phyloP scores from a whole-genome alignment of 768 basidiomycete genomes.

The Xerocomellus intermedius region DNA sequence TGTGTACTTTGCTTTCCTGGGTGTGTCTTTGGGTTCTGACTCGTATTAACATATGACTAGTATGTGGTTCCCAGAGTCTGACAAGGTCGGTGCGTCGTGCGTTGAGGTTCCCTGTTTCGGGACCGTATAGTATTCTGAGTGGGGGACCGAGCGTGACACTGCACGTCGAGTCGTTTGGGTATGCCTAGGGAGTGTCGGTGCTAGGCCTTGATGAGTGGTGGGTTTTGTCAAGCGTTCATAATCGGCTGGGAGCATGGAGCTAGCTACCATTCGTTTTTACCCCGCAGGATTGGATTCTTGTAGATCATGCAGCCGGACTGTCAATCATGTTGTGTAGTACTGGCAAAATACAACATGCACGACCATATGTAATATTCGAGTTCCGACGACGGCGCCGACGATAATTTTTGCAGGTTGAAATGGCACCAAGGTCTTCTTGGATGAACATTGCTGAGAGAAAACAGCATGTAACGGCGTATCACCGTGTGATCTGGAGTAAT shows the following conservation, averaged over 20 bases:
- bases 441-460: no score
- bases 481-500: neutral
- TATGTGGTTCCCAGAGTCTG: slow-evolving; percentile 48
- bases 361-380: neutral
- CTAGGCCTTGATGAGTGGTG: neutral
- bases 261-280: neutral
- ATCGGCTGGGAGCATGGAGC: neutral
- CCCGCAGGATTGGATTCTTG: neutral
- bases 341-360: neutral
- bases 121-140: slow-evolving; percentile 24
- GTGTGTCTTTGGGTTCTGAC: neutral
- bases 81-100: slow-evolving; percentile 39
- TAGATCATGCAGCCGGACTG: neutral
- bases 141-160: slow-evolving; percentile 41
- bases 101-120: slow-evolving; percentile 37
- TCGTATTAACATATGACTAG: slow-evolving; percentile 24
- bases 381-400: slow-evolving; percentile 8
- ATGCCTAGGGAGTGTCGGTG: slow-evolving; percentile 24
- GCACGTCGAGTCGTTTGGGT: slow-evolving; percentile 42
- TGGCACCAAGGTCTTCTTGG: neutral
- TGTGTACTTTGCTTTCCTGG: slow-evolving; percentile 20
- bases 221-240: neutral
- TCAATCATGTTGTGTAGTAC: neutral
- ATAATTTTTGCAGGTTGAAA: neutral
- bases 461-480: no score